These are phyloP conservation scores for Naganishia vishniacii DNA, from an alignment of 768 basidiomycete species.

Conservation along the genomic window DNA sequence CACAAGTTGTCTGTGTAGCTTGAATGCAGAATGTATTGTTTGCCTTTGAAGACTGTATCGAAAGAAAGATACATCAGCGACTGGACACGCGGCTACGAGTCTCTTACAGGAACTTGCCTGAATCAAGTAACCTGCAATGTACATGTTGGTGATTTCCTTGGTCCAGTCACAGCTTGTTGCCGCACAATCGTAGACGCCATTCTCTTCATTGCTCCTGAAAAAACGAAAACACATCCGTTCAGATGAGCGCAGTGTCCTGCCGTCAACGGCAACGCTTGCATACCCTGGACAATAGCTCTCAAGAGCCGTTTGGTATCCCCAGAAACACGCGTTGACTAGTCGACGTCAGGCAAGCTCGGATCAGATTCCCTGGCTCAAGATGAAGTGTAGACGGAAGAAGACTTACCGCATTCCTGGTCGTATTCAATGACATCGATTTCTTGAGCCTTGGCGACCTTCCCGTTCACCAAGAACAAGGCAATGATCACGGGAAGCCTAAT, in stretches of 20 bases:
- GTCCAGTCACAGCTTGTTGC: conserved; percentile 14
- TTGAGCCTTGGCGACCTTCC: not conserved
- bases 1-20: not conserved
- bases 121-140: conserved; percentile 9
- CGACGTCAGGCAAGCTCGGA: not conserved
- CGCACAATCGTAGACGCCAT: conserved; percentile 11
- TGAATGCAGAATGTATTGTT: conserved; percentile 4
- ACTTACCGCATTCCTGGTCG: conserved; percentile 13
- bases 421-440: not conserved
- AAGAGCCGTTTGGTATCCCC: not conserved
- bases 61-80: not conserved
- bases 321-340: not conserved
- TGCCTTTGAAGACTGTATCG: not conserved
- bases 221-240: too few species aligned
- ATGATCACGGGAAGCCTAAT: conserved; percentile 7
- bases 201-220: conserved; percentile 13
- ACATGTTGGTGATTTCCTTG: conserved; percentile 4
- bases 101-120: too few species aligned
- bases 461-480: not conserved
- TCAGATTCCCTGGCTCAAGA: too few species aligned
- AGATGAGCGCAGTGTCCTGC: too few species aligned
- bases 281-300: conserved; percentile 5
- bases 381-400: too few species aligned
- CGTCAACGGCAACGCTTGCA: too few species aligned
- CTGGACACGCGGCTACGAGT: not conserved